phyloP scores from a whole-genome alignment of 306 rosid species.

The Pterocarpus macrocarpus region DNA sequence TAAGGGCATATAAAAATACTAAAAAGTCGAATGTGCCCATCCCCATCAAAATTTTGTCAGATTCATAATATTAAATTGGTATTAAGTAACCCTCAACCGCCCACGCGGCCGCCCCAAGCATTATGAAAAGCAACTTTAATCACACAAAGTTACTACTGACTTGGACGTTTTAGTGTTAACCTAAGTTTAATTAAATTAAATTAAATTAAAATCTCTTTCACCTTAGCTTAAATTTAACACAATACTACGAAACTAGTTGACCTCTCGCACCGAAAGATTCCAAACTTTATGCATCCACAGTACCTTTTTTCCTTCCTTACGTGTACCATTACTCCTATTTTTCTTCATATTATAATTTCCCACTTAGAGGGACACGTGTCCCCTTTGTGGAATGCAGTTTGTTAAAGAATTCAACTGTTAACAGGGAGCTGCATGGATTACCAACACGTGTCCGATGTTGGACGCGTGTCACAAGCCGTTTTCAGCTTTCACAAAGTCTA shows the following conservation, averaged over 20 bases:
- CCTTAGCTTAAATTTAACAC: not conserved
- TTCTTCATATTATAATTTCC: not conserved
- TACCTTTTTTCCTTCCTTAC: conserved; percentile 35
- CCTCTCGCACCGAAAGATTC: conserved; percentile 37
- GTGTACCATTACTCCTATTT: conserved; percentile 23
- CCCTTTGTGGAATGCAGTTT: not conserved
- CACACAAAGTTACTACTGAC: conserved; percentile 38
- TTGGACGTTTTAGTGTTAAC: conserved; percentile 30
- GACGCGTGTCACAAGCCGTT: conserved; percentile 37
- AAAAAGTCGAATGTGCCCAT: conserved; percentile 11
- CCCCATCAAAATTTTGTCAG: conserved; percentile 46
- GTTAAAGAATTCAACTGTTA: not conserved
- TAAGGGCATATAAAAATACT: not conserved
- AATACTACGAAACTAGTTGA: conserved; percentile 17
- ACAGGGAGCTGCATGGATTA: not conserved
- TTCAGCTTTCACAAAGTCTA: conserved; percentile 17
- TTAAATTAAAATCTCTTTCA: conserved; percentile 12
- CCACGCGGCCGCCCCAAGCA: conserved; percentile 50
- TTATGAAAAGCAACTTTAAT: conserved; percentile 45
- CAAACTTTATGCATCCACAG: not conserved
- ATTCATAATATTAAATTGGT: conserved; percentile 26
- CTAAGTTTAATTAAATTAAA: conserved; percentile 17
- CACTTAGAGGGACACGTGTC: conserved; percentile 50
- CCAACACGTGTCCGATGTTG: conserved; percentile 38
- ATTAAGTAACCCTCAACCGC: conserved; percentile 25